Evolutionary conservation across 1,284 basidiomycete species (phyloP).

Genomic region (Stygiomarasmius scandens): DNA sequence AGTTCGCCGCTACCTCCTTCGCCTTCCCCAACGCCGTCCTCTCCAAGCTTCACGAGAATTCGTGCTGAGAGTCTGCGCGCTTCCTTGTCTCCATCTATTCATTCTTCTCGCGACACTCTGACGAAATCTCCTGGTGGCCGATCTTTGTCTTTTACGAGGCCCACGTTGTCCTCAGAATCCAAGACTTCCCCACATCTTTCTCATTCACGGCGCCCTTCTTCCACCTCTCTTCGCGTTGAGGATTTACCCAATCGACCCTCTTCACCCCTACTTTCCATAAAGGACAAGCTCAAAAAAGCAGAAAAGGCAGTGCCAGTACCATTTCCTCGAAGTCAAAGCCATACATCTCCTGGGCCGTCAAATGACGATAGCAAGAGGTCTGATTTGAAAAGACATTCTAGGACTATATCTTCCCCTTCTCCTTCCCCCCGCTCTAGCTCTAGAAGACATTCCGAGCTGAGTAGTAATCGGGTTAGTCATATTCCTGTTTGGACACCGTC

Average conservation of each 20-base stretch:
- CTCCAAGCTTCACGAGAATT: constrained; percentile 5
- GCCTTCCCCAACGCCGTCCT: constrained; percentile 4
- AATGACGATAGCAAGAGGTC: background rate
- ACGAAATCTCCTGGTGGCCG: background rate
- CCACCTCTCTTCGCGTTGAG: background rate
- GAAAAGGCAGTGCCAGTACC: background rate
- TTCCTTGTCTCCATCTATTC: background rate
- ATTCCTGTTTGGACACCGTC: constrained; percentile 48
- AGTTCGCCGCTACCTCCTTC: constrained; percentile 12
- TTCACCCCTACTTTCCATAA: constrained; percentile 11
- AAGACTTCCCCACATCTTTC: background rate
- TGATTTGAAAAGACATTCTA: background rate
- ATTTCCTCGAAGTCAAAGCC: constrained; percentile 1
- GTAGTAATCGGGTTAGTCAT: constrained; percentile 24
- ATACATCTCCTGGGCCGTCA: background rate
- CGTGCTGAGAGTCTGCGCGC: constrained; percentile 15
- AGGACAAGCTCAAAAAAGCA: background rate
- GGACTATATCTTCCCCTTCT: background rate
- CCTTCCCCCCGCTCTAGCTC: background rate
- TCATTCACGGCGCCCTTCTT: background rate
- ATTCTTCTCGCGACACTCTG: background rate
- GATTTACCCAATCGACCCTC: constrained; percentile 1
- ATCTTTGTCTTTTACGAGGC: background rate
- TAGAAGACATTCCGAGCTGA: background rate
- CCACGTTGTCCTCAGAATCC: background rate